Percentiles rank a stretch among this genome's conserved stretches.
Conservation (phyloP, 2,329 filamentous ascomycete species). For the Samsoniella hepiali region DNA sequence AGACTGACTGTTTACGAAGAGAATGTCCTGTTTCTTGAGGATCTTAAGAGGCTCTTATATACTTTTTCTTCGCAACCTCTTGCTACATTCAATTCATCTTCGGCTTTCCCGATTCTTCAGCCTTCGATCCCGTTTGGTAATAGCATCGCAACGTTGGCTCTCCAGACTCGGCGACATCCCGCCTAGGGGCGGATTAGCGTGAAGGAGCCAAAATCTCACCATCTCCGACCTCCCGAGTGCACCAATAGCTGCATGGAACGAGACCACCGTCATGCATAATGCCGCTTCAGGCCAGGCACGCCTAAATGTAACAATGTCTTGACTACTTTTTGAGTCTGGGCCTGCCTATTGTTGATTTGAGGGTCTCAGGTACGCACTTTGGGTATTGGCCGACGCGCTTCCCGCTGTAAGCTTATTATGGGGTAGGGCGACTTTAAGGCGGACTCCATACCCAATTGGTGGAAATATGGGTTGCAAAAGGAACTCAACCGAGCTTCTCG, state of each 20-base stretch:
- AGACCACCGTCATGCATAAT: background rate
- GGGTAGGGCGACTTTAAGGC: background rate
- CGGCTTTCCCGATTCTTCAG: background rate
- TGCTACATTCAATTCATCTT: background rate
- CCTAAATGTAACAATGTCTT: background rate
- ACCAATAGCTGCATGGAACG: background rate
- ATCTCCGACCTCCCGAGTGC: background rate
- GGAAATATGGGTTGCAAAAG: conserved; percentile 7
- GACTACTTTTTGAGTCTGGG: background rate
- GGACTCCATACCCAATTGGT: conserved; percentile 8
- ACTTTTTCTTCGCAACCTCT: background rate
- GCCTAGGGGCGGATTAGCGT: background rate
- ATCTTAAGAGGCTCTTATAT: background rate
- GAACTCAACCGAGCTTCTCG: background rate
- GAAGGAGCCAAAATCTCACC: conserved; percentile 16
- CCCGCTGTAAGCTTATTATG: conserved; percentile 12
- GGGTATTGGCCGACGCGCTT: background rate
- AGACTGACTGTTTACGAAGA: background rate
- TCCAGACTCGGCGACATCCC: conserved; percentile 6
- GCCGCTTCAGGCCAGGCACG: background rate
- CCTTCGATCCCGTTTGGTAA: background rate
- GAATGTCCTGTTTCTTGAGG: background rate
- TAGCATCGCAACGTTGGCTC: conserved; percentile 11
- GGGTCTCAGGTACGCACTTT: conserved; percentile 7
- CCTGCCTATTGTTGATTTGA: background rate